These are phyloP conservation scores for Gynostemma pentaphyllum DNA, from an alignment of 306 rosid genomes.

Conservation along the genomic window DNA sequence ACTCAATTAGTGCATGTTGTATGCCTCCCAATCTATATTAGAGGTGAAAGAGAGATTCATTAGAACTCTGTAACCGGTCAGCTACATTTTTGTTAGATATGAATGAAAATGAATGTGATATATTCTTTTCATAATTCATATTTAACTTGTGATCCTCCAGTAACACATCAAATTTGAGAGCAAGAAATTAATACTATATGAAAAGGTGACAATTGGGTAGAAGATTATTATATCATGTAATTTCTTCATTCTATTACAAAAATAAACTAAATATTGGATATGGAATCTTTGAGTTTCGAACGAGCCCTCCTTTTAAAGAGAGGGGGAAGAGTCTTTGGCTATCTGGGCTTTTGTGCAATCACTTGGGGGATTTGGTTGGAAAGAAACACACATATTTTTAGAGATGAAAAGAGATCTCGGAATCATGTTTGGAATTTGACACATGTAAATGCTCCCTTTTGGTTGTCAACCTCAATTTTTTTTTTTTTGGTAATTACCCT, in stretches of 20 bases:
- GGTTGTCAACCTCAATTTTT: no score
- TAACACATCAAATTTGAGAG: not conserved
- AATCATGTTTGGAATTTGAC: no score
- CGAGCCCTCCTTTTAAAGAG: no score
- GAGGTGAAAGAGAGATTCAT: not conserved
- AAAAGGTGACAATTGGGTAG: not conserved
- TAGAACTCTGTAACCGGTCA: not conserved
- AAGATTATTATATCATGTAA: not conserved
- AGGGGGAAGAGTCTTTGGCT: no score
- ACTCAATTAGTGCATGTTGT: not conserved
- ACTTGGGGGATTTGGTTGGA: no score
- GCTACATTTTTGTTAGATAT: not conserved
- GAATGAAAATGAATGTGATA: not conserved
- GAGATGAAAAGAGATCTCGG: no score
- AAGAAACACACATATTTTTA: no score
- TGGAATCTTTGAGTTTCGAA: not conserved
- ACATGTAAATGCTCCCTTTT: no score
- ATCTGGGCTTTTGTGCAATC: no score
- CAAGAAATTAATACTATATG: not conserved
- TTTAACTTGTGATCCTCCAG: not conserved
- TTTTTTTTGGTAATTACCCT: no score
- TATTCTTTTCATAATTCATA: not conserved
- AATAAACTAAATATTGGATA: not conserved
- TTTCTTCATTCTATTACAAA: not conserved
- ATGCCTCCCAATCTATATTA: not conserved